phyloP scores from a whole-genome alignment of 2,329 filamentous ascomycete genomes.

The Samsoniella hepiali region DNA sequence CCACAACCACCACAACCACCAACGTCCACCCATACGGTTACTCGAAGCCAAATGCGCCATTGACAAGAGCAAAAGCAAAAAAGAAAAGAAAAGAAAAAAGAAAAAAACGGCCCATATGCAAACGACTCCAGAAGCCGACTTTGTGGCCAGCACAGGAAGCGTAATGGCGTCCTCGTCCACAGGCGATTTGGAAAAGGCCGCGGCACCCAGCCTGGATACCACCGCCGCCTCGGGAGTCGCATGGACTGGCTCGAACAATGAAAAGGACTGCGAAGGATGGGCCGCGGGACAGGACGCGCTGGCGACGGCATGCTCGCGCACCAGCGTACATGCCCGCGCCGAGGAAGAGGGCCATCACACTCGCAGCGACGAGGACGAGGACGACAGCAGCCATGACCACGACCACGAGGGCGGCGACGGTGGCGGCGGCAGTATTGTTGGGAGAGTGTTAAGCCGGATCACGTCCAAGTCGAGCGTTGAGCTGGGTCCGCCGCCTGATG shows the following conservation, averaged over 20 bases:
- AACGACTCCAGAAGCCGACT: too few relatives aligned
- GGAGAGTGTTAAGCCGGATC: slow-evolving; percentile 40
- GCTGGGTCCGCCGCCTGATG: slow-evolving; percentile 49
- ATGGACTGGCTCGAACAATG: not conserved
- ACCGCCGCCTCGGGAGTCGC: not conserved
- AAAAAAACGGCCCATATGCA: too few relatives aligned
- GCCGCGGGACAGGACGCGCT: slow-evolving; percentile 16
- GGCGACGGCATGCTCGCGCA: slow-evolving; percentile 1
- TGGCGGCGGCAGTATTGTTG: slow-evolving; percentile 26
- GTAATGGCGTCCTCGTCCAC: not conserved
- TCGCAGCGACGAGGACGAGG: not conserved
- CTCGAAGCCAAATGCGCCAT: not conserved
- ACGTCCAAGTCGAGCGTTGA: slow-evolving; percentile 40
- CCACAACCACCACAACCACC: not conserved
- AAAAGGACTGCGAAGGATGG: slow-evolving; percentile 3
- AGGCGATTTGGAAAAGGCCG: slow-evolving; percentile 9
- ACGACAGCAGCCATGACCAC: slow-evolving; percentile 3
- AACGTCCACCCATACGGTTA: not conserved
- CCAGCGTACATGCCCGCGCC: not conserved
- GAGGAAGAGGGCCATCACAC: not conserved
- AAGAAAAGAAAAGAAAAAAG: too few relatives aligned
- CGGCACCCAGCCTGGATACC: not conserved
- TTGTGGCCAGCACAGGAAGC: not conserved
- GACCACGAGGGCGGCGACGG: slow-evolving; percentile 16
- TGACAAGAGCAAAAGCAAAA: not conserved